Evolutionary conservation across 2,329 filamentous ascomycete species (phyloP), one percentile per base, ranked within the genome.

Genomic region (Zarea fungicola): DNA sequence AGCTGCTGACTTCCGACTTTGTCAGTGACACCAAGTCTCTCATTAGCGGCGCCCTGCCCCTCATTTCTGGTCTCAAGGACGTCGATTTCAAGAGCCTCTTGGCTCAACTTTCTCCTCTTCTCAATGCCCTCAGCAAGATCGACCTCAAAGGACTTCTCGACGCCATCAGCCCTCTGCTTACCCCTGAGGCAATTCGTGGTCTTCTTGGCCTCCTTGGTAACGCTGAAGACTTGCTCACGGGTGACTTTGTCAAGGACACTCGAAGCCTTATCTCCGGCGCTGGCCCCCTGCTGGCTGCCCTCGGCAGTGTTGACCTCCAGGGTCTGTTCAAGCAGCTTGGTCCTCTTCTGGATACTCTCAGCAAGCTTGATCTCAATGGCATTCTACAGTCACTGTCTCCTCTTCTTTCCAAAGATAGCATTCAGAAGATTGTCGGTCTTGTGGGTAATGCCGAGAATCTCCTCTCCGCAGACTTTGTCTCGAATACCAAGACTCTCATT

Each of bases 181-280:
- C 65, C 1, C 60, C 66, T 1, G 39, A 60, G 11, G 63, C 61
- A 0, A 54, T 71, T 7, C 56, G 62, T 47, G 67, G 66, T 5
- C 51, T 72, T 5, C 52, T 68, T 2, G 65, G 66, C 3, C 58
- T 68, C 0, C 56, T 68, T 1, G 59, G 53, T 18, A 71, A 70
- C 35, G 68, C 67, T 0, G 66, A 69, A 48, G 56, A 62, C n/a
- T 58, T 71, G 1, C 60, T 71, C 22, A 70, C 62, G 1, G 48
- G 50, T 39, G 61, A 62, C 11, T 71, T 72, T 40, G 69, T 72
- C 55, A 69, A 70, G 42, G 61, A 70, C 39, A 72, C 67, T 0
- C 65, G 69, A 8, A 66, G 62, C 0, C 62, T 70, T 18, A 62
- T 70, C 16, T 58, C 58, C 6, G 68, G 63, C 2, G 68, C 67